Evolutionary conservation across 2,329 filamentous ascomycete species (phyloP).

Genomic region (Colletotrichum orbiculare): DNA sequence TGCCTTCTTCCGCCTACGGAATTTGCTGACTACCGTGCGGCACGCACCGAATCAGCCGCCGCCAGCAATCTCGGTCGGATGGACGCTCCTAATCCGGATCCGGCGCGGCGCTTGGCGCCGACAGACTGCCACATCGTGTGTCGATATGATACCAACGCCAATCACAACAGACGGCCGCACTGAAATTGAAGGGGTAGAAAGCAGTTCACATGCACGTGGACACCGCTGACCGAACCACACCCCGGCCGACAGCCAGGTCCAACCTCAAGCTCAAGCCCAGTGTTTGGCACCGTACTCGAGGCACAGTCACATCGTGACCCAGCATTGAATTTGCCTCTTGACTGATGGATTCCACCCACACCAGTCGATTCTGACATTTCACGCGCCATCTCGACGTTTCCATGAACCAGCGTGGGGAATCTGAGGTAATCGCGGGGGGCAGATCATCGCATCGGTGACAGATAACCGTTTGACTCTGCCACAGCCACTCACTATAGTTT

Average conservation of each 20-base stretch:
- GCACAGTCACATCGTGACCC: no score
- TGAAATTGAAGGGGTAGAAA: neutral
- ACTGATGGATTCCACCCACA: slow-evolving; percentile 10
- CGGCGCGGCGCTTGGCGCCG: slow-evolving; percentile 30
- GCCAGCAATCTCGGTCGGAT: slow-evolving; percentile 17
- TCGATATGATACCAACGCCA: neutral
- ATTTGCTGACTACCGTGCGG: no score
- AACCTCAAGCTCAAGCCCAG: slow-evolving; percentile 2
- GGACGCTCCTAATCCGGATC: slow-evolving; percentile 34
- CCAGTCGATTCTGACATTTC: neutral
- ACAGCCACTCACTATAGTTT: neutral
- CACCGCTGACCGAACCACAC: neutral
- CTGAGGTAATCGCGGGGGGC: neutral
- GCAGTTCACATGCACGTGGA: slow-evolving; percentile 24
- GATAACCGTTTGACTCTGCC: slow-evolving; percentile 7
- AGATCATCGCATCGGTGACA: slow-evolving; percentile 23
- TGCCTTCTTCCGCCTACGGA: no score
- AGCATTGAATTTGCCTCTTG: neutral
- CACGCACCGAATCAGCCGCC: neutral
- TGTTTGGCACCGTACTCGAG: neutral
- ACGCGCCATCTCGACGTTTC: neutral
- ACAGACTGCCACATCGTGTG: neutral
- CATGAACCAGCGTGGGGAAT: neutral
- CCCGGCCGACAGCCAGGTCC: slow-evolving; percentile 1
- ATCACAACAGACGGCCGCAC: neutral